phyloP scores from a whole-genome alignment of 148 eudicot species.

The Dianthus caryophyllus region DNA sequence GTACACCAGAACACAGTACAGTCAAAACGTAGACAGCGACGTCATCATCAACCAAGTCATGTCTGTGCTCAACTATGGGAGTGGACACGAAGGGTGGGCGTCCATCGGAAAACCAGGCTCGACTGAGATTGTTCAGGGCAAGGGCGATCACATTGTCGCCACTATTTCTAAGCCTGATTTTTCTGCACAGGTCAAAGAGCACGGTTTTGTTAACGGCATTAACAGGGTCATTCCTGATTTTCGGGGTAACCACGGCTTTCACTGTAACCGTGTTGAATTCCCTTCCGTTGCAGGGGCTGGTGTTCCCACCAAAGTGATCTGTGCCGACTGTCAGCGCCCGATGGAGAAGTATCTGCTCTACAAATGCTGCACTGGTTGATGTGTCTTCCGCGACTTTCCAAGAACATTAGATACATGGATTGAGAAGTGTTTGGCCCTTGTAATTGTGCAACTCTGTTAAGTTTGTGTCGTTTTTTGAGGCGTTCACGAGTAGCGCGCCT shows the following conservation, averaged over 20 bases:
- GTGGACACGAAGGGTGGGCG: conserved; percentile 70
- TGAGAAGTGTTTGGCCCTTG: background rate
- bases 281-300: conserved; percentile 40
- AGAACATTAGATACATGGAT: background rate
- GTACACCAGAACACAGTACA: no score
- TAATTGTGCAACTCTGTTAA: background rate
- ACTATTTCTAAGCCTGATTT: conserved; percentile 28
- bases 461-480: background rate
- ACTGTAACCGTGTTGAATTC: conserved; percentile 71
- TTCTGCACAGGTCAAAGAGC: conserved; percentile 34
- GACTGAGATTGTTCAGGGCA: conserved; percentile 43
- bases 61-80: no score
- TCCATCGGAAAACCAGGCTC: conserved; percentile 43
- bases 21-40: no score
- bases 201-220: conserved; percentile 45
- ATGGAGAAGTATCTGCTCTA: conserved; percentile 91
- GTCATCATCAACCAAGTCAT: no score
- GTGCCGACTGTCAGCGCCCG: conserved; percentile 64
- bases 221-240: conserved; percentile 19
- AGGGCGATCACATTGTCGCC: conserved; percentile 31
- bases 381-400: no score
- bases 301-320: conserved; percentile 30
- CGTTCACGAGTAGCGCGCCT: background rate
- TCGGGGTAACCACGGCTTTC: conserved; percentile 49
- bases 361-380: conserved; percentile 75